Percentiles rank a stretch among this genome's conserved stretches.
These are phyloP conservation scores for Vinca minor DNA, from an alignment of 257 asterid genomes.

Conservation along the genomic window DNA sequence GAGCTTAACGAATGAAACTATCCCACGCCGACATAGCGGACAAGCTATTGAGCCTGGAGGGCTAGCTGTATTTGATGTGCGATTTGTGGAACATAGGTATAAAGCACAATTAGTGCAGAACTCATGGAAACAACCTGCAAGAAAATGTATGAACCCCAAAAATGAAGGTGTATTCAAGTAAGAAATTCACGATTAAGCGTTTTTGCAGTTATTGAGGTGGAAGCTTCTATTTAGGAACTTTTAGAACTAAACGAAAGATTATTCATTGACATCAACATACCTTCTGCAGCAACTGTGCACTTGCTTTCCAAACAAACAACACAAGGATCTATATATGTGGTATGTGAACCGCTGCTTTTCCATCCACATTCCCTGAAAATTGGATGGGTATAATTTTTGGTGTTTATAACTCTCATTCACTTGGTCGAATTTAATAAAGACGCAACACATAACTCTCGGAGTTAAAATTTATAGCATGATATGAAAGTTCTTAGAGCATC, in stretches of 20 bases:
- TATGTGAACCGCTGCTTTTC: conserved; percentile 38
- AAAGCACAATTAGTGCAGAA: conserved; percentile 77
- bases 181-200: not conserved
- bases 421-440: not conserved
- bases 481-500: too few species aligned
- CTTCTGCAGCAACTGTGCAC: conserved; percentile 88
- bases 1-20: conserved; percentile 58
- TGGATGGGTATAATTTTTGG: not conserved
- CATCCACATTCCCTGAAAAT: conserved; percentile 73
- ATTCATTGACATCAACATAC: conserved; percentile 29
- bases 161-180: not conserved
- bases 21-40: conserved; percentile 77
- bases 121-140: conserved; percentile 75
- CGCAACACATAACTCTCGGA: too few species aligned
- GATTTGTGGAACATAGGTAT: conserved; percentile 64
- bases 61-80: conserved; percentile 38
- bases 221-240: too few species aligned
- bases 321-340: conserved; percentile 63
- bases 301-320: conserved; percentile 83
- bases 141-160: not conserved
- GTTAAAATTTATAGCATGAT: too few species aligned
- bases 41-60: conserved; percentile 79
- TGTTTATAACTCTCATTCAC: not conserved
- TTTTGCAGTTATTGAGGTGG: too few species aligned
- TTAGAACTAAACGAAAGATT: too few species aligned